Base-by-base conservation (phyloP, 2,329 filamentous ascomycete species). In the Epichloe amarillans region DNA sequence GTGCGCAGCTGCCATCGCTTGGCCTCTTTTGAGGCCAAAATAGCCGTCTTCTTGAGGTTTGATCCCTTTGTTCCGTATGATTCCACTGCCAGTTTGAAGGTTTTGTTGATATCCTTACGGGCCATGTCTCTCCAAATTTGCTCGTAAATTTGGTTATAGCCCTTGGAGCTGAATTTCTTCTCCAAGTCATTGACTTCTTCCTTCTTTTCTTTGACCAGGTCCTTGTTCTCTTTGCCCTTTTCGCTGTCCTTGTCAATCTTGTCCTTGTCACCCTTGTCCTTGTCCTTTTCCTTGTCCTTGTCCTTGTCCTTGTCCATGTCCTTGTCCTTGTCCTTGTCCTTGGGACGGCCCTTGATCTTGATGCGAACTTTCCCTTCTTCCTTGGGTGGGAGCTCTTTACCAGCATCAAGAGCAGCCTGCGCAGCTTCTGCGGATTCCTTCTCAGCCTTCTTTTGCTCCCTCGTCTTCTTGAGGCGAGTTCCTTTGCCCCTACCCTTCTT, bases 21-120 rank as follows among this genome's bases (percentile, higher is more conserved):
- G 50, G 93, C 91, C 70, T 98, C 93, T 66, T 98, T 98, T 54
- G 91, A 94, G 7, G 93, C 93, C 40, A 98, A 74, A 60, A 97
- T 91, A 14, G 90, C 93, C 0, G 93, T 98, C 76, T 98, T 98
- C 65, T 95, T 93, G 46, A 95, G 78, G 60, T 98, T 98, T n/a
- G 91, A 94, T 49, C 86, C 80, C 64, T 94, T 94, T 38, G 85
- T 94, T 8, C 83, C 79, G 52, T 91, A 82, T 0, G 91, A 96
- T 58, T 88, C 84, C 51, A 83, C 81, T 51, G 94, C 94, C 64
- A 96, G 77, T 58, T 93, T 88, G 65, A 82, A 89, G 0, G 95
- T 87, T 71, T 96, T 97, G 61, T 86, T 87, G 54, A 96, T 86
- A 65, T 95, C 89, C 65, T 95, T 95, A 54, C 88, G 83, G 2